Evolutionary conservation across 495 filamentous ascomycete genomes (phyloP).

Genomic region (Neurospora tetraspora): DNA sequence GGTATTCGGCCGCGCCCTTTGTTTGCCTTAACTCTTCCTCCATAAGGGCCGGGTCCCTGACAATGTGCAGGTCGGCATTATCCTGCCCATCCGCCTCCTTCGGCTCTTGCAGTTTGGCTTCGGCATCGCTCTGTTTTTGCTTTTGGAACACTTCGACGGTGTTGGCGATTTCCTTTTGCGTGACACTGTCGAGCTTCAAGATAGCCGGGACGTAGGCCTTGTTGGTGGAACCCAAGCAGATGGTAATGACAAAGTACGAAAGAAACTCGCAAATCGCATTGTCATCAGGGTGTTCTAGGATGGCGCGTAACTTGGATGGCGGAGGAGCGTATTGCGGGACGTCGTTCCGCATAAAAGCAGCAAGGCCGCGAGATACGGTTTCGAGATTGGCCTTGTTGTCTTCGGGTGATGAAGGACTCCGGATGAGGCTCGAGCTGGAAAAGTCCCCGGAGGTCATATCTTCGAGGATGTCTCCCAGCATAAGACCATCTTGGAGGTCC

Average conservation of each 20-base stretch:
- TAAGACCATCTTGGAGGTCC: conserved; percentile 65
- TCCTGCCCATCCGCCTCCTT: conserved; percentile 4
- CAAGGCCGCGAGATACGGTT: conserved; percentile 55
- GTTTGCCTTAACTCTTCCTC: conserved; percentile 22
- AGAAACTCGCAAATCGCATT: conserved; percentile 45
- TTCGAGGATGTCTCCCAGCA: conserved; percentile 60
- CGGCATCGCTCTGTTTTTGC: conserved; percentile 7
- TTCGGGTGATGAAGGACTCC: conserved; percentile 44
- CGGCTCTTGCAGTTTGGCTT: neutral
- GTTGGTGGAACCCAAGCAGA: conserved; percentile 47
- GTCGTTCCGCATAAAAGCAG: conserved; percentile 48
- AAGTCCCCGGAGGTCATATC: conserved; percentile 47
- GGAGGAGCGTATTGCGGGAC: conserved; percentile 22
- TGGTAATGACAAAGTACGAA: conserved; percentile 52
- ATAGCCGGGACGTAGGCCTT: conserved; percentile 42
- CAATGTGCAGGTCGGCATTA: conserved; percentile 2
- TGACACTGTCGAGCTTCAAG: conserved; percentile 20
- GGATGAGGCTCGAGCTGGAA: conserved; percentile 59
- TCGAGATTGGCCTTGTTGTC: conserved; percentile 54
- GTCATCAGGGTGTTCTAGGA: conserved; percentile 26
- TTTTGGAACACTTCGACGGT: conserved; percentile 23
- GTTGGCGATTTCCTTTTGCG: conserved; percentile 25
- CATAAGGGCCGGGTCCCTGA: conserved; percentile 24
- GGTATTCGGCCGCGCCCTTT: conserved; percentile 16
- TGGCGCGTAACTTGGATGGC: conserved; percentile 27